Percentiles rank a stretch among this genome's conserved stretches.
These are phyloP conservation scores for Dioscorea zingiberensis DNA, from an alignment of 106 monocot species.

Conservation along the genomic window DNA sequence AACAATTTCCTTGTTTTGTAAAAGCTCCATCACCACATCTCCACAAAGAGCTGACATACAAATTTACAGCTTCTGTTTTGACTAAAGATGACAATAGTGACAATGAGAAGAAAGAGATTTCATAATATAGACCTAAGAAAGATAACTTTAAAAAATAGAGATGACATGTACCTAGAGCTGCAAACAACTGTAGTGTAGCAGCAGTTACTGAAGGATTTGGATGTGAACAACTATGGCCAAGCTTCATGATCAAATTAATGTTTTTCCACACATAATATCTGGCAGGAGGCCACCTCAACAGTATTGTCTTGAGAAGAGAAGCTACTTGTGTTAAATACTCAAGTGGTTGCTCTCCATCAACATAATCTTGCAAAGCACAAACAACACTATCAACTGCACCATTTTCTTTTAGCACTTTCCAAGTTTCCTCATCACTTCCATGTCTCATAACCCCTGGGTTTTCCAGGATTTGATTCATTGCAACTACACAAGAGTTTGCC, in stretches of 20 bases:
- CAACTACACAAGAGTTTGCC: conserved; percentile 33
- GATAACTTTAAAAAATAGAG: conserved; percentile 5
- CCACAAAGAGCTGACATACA: conserved; percentile 78
- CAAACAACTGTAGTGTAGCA: conserved; percentile 39
- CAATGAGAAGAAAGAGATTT: neutral
- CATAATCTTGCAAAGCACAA: conserved; percentile 36
- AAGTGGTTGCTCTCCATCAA: conserved; percentile 18
- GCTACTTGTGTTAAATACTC: conserved; percentile 49
- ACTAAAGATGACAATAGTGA: neutral
- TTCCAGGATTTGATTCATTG: conserved; percentile 46
- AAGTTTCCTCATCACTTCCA: conserved; percentile 33
- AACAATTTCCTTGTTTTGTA: conserved; percentile 41
- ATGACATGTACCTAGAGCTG: conserved; percentile 63
- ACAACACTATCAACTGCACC: conserved; percentile 27
- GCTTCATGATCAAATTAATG: conserved; percentile 33
- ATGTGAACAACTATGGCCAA: conserved; percentile 22
- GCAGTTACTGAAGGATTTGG: conserved; percentile 19
- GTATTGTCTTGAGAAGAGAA: conserved; percentile 52
- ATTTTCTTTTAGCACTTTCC: conserved; percentile 46
- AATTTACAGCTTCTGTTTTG: neutral
- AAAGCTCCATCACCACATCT: conserved; percentile 49
- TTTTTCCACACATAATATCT: conserved; percentile 67
- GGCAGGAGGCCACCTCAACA: conserved; percentile 58
- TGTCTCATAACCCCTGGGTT: conserved; percentile 23
- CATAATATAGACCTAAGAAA: neutral